phyloP scores from a whole-genome alignment of 1,139 yeast genomes.

The Suhomyces terraborum region DNA sequence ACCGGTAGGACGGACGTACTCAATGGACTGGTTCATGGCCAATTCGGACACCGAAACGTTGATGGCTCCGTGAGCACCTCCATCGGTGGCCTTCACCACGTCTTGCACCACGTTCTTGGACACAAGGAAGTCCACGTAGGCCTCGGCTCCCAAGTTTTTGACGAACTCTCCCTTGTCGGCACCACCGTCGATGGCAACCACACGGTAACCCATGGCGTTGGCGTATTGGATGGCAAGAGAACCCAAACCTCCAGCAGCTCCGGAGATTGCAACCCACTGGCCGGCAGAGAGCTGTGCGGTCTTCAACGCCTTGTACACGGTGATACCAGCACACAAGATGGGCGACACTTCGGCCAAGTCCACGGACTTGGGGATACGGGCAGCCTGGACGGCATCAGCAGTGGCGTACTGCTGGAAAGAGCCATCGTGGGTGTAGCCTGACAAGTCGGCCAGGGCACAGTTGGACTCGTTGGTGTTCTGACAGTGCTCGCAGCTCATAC shows the following conservation, averaged over 20 bases:
- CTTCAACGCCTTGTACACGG: constrained; percentile 77
- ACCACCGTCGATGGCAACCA: constrained; percentile 76
- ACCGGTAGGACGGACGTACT: constrained; percentile 69
- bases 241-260: constrained; percentile 82
- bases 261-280: constrained; percentile 76
- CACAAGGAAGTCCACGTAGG: constrained; percentile 62
- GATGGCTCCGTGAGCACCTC: constrained; percentile 78
- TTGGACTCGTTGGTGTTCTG: constrained; percentile 64
- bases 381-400: constrained; percentile 86
- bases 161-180: constrained; percentile 61
- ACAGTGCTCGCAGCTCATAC: constrained; percentile 71
- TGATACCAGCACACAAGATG: constrained; percentile 79
- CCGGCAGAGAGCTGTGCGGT: constrained; percentile 66
- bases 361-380: constrained; percentile 67
- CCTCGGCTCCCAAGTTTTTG: constrained; percentile 65
- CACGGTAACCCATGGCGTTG: constrained; percentile 72
- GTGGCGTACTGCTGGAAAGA: constrained; percentile 81
- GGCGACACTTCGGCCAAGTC: constrained; percentile 79
- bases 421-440: constrained; percentile 81
- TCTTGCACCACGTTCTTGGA: constrained; percentile 59
- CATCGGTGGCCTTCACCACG: constrained; percentile 60
- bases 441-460: constrained; percentile 66
- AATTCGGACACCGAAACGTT: constrained; percentile 72
- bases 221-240: constrained; percentile 76
- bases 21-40: constrained; percentile 63